Percentiles rank a stretch among this genome's conserved stretches.
phyloP scores from a whole-genome alignment of 306 rosid genomes.

The Phaseolus lunatus region DNA sequence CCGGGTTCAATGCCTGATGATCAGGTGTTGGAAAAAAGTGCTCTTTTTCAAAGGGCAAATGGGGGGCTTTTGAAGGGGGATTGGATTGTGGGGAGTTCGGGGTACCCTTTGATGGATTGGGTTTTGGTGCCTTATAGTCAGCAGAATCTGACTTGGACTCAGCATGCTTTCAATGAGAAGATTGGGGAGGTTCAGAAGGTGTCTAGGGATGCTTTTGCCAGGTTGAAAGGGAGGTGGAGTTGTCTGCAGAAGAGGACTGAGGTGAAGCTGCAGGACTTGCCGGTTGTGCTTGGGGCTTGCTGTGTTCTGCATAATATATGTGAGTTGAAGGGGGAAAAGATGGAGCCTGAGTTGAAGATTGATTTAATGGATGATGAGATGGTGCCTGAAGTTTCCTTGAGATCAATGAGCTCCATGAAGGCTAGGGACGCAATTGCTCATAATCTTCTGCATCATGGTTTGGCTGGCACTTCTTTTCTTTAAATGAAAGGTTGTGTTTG shows the following conservation, averaged over 20 bases:
- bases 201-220: slow-evolving; percentile 75
- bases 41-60: slow-evolving; percentile 74
- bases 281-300: slow-evolving; percentile 92
- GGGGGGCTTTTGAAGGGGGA: slow-evolving; percentile 69
- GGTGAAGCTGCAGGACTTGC: slow-evolving; percentile 89
- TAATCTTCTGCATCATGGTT: slow-evolving; percentile 94
- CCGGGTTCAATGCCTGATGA: slow-evolving; percentile 97
- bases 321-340: slow-evolving; percentile 71
- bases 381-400: slow-evolving; percentile 70
- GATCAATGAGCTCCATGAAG: slow-evolving; percentile 68
- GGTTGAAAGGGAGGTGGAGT: slow-evolving; percentile 89
- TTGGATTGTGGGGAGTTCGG: slow-evolving; percentile 83
- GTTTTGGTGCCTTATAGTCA: slow-evolving; percentile 89
- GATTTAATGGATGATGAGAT: slow-evolving; percentile 80
- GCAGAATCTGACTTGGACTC: slow-evolving; percentile 85
- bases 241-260: slow-evolving; percentile 90
- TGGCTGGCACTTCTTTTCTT: slow-evolving; percentile 86
- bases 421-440: slow-evolving; percentile 94
- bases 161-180: slow-evolving; percentile 93
- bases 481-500: slow-evolving; percentile 43
- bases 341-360: slow-evolving; percentile 61
- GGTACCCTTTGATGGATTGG: slow-evolving; percentile 92
- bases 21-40: slow-evolving; percentile 80
- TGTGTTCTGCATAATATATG: slow-evolving; percentile 95
- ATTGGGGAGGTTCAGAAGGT: slow-evolving; percentile 77